phyloP scores from a whole-genome alignment of 2,329 filamentous ascomycete species.

The Venturia effusa region DNA sequence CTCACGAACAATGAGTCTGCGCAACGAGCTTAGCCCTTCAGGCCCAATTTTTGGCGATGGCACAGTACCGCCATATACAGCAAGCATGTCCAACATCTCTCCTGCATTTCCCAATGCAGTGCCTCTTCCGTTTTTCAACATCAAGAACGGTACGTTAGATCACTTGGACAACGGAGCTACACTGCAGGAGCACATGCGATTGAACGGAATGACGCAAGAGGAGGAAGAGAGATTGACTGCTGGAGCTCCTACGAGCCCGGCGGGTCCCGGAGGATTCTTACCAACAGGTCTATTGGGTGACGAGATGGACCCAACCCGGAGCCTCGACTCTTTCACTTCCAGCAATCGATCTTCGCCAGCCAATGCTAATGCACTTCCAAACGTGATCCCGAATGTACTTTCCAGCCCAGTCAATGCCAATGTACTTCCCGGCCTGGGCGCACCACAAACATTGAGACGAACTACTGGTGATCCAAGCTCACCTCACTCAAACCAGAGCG shows the following conservation, averaged over 20 bases:
- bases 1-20: constrained; percentile 28
- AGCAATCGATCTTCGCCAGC: constrained; percentile 20
- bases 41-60: constrained; percentile 28
- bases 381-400: too few species aligned
- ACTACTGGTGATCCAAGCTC: constrained; percentile 27
- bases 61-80: constrained; percentile 28
- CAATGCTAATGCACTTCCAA: constrained; percentile 30
- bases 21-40: constrained; percentile 21
- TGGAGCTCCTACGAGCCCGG: constrained; percentile 62
- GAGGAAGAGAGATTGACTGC: constrained; percentile 50
- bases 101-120: constrained; percentile 40
- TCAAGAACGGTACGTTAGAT: constrained; percentile 44
- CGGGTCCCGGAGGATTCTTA: constrained; percentile 58
- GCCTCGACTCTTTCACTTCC: not conserved
- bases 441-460: constrained; percentile 20
- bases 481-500: constrained; percentile 31
- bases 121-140: constrained; percentile 43
- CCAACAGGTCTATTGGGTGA: constrained; percentile 57
- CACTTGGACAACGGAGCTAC: constrained; percentile 37
- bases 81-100: constrained; percentile 31
- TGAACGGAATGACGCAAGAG: constrained; percentile 41
- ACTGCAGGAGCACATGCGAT: constrained; percentile 21
- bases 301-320: constrained; percentile 41
- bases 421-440: constrained; percentile 22
- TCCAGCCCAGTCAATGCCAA: constrained; percentile 18